Evolutionary conservation across 768 basidiomycete genomes (phyloP).

Genomic region (Suillus hirtellus): DNA sequence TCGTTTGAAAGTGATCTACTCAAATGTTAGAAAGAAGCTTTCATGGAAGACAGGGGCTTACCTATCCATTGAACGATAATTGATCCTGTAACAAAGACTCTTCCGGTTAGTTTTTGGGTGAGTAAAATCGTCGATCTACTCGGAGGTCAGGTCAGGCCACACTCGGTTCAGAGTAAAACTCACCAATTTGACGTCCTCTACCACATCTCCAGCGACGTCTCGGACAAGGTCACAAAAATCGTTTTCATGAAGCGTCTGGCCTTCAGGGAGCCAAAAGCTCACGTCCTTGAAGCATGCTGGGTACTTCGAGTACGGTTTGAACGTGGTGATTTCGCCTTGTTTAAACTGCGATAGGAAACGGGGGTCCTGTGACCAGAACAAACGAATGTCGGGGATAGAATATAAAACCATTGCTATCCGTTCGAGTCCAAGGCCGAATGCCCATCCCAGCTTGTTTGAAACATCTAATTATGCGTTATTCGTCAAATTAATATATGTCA

Average conservation of each 20-base stretch:
- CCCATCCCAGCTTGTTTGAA: conserved; percentile 89
- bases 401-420: conserved; percentile 98
- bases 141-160: conserved; percentile 12
- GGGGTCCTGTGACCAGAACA: conserved; percentile 93
- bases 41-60: conserved; percentile 28
- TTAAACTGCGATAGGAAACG: conserved; percentile 89
- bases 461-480: conserved; percentile 50
- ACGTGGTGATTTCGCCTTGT: conserved; percentile 72
- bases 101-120: conserved; percentile 84
- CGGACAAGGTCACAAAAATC: conserved; percentile 96
- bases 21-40: conserved; percentile 11
- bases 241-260: conserved; percentile 77
- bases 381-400: conserved; percentile 94
- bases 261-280: conserved; percentile 84
- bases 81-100: conserved; percentile 87
- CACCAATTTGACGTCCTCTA: conserved; percentile 87
- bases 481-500: conserved; percentile 14
- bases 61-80: conserved; percentile 97
- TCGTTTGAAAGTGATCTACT: conserved; percentile 83
- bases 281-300: conserved; percentile 93
- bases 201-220: conserved; percentile 89
- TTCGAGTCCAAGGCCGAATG: conserved; percentile 95
- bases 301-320: conserved; percentile 91
- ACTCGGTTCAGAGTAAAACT: conserved; percentile 21
- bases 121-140: conserved; percentile 87